Conservation (phyloP, 2,329 filamentous ascomycete species). For the Leptographium wingfieldii region DNA sequence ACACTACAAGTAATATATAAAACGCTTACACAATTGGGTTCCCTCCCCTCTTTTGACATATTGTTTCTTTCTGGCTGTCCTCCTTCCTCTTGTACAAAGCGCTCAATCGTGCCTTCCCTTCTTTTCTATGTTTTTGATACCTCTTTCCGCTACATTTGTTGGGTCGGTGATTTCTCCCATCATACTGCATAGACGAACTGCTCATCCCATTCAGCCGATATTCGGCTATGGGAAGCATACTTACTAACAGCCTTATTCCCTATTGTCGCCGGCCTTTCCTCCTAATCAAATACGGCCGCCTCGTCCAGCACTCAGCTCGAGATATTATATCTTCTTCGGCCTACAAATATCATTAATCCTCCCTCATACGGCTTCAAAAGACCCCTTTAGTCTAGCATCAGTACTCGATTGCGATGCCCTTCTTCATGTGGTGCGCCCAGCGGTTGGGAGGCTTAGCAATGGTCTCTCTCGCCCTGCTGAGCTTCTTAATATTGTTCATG, state of each 20-base stretch:
- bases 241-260: not conserved
- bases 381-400: not conserved
- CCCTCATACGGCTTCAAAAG: not conserved
- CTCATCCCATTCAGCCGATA: not conserved
- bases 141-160: not conserved
- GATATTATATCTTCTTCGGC: not conserved
- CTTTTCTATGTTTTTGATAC: not conserved
- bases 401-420: conserved; percentile 28
- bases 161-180: too few relatives aligned
- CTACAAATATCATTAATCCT: not conserved
- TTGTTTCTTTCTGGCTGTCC: not conserved
- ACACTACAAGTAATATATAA: too few relatives aligned
- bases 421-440: conserved; percentile 41
- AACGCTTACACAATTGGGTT: too few relatives aligned
- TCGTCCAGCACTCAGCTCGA: not conserved
- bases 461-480: conserved; percentile 33
- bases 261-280: not conserved
- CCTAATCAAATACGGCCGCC: not conserved
- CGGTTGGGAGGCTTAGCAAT: conserved; percentile 43
- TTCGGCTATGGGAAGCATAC: not conserved
- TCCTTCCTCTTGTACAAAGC: not conserved
- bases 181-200: not conserved
- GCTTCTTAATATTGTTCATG: conserved; percentile 34
- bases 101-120: not conserved
- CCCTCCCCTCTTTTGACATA: not conserved